Conservation (phyloP, 768 basidiomycete species). For the Amanita subjunquillea region DNA sequence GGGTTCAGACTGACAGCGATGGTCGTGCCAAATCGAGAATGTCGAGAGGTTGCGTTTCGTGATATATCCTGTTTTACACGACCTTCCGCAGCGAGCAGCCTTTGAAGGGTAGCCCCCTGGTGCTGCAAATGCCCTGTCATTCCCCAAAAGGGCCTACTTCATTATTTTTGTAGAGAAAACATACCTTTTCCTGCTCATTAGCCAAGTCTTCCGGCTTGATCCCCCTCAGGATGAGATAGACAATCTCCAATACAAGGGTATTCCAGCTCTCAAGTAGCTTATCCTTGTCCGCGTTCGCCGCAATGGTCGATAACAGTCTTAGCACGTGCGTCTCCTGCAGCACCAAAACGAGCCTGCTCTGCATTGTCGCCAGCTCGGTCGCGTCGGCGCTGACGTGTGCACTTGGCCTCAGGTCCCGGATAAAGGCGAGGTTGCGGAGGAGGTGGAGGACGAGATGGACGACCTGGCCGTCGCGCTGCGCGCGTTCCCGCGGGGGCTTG, state of each 20-base stretch:
- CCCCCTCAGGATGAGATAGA: conserved; percentile 83
- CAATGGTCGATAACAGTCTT: conserved; percentile 76
- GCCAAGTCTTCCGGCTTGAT: conserved; percentile 52
- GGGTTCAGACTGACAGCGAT: conserved; percentile 69
- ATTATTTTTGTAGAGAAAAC: conserved; percentile 22
- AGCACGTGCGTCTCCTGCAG: conserved; percentile 66
- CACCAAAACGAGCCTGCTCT: conserved; percentile 63
- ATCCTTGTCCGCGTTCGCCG: conserved; percentile 66
- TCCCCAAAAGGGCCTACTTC: neutral
- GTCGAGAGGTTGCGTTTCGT: conserved; percentile 57
- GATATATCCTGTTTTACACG: conserved; percentile 46
- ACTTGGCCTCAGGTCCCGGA: conserved; percentile 75
- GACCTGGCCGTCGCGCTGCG: conserved; percentile 74
- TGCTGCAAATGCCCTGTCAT: conserved; percentile 31
- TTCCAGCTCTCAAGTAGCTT: conserved; percentile 82
- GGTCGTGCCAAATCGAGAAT: conserved; percentile 95
- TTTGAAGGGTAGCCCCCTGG: conserved; percentile 56
- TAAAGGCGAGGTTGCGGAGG: conserved; percentile 89
- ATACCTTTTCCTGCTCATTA: conserved; percentile 56
- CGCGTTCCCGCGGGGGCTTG: conserved; percentile 56
- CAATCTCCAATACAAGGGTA: conserved; percentile 83
- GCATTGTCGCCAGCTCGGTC: conserved; percentile 68
- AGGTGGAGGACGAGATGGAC: conserved; percentile 84
- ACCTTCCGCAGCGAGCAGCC: conserved; percentile 72
- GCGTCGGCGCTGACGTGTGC: conserved; percentile 66